Evolutionary conservation across 2,329 filamentous ascomycete species (phyloP).

Genomic region (Cercospora janseana): DNA sequence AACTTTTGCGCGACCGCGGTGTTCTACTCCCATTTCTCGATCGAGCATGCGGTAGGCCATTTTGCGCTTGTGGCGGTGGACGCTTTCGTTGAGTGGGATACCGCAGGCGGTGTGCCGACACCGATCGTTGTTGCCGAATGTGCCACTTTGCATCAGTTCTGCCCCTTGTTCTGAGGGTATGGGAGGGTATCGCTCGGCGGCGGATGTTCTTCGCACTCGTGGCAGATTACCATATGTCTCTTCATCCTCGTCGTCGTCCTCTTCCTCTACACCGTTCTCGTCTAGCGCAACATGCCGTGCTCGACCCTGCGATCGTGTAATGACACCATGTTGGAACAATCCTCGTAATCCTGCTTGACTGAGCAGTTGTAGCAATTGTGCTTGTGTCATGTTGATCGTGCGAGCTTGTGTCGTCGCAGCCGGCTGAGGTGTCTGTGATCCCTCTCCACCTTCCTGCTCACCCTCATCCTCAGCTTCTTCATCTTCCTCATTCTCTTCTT

Average conservation of each 20-base stretch:
- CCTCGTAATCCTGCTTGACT: conserved; percentile 53
- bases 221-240: conserved; percentile 41
- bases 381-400: conserved; percentile 36
- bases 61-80: conserved; percentile 57
- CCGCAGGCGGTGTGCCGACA: conserved; percentile 50
- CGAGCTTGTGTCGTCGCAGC: conserved; percentile 20
- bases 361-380: conserved; percentile 56
- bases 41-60: conserved; percentile 72
- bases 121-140: conserved; percentile 68
- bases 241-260: conserved; percentile 38
- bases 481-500: conserved; percentile 26
- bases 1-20: conserved; percentile 56
- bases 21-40: conserved; percentile 73
- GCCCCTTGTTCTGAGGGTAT: conserved; percentile 75
- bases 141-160: conserved; percentile 77
- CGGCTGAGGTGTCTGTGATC: conserved; percentile 29
- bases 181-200: conserved; percentile 66
- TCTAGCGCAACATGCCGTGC: conserved; percentile 28
- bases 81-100: conserved; percentile 29
- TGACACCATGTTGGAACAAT: conserved; percentile 45
- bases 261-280: conserved; percentile 30
- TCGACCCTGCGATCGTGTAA: conserved; percentile 29
- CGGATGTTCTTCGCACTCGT: conserved; percentile 47
- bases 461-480: conserved; percentile 33
- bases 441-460: conserved; percentile 24